phyloP scores from a whole-genome alignment of 2,329 filamentous ascomycete species.

The Alternaria ventricosa region DNA sequence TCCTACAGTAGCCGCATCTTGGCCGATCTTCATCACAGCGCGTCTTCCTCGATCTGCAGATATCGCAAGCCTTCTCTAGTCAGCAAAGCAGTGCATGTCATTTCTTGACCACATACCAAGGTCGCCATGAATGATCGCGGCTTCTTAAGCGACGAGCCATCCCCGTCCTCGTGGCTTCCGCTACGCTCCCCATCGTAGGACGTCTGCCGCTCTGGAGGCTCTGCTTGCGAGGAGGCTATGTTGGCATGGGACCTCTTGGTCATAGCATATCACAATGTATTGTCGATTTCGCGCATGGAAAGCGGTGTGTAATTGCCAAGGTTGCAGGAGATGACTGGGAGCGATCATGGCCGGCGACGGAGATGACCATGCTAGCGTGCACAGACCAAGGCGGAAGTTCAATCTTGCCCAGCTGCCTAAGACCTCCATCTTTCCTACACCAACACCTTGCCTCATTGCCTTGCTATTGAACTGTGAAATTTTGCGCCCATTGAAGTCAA shows the following conservation, averaged over 20 bases:
- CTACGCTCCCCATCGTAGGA: slow-evolving; percentile 30
- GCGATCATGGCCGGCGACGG: background rate
- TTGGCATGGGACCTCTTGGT: slow-evolving; percentile 42
- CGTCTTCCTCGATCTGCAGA: slow-evolving; percentile 61
- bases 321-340: slow-evolving; percentile 2
- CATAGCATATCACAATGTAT: slow-evolving; percentile 37
- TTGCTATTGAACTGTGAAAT: background rate
- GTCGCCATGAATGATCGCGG: slow-evolving; percentile 47
- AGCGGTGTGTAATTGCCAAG: background rate
- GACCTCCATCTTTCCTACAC: background rate
- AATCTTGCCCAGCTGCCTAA: background rate
- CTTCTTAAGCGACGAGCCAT: slow-evolving; percentile 40
- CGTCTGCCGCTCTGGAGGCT: slow-evolving; percentile 19
- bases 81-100: slow-evolving; percentile 2
- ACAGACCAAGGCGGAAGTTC: slow-evolving; percentile 3
- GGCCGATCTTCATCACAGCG: slow-evolving; percentile 63
- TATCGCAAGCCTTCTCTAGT: slow-evolving; percentile 57
- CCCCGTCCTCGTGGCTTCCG: slow-evolving; percentile 31
- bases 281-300: slow-evolving; percentile 7
- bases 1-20: slow-evolving; percentile 59
- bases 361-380: slow-evolving; percentile 8
- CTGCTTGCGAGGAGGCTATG: slow-evolving; percentile 26
- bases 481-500: background rate
- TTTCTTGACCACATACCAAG: slow-evolving; percentile 15
- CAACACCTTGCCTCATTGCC: background rate